Conservation (phyloP, 306 rosid genomes). For the Ormosia emarginata region DNA sequence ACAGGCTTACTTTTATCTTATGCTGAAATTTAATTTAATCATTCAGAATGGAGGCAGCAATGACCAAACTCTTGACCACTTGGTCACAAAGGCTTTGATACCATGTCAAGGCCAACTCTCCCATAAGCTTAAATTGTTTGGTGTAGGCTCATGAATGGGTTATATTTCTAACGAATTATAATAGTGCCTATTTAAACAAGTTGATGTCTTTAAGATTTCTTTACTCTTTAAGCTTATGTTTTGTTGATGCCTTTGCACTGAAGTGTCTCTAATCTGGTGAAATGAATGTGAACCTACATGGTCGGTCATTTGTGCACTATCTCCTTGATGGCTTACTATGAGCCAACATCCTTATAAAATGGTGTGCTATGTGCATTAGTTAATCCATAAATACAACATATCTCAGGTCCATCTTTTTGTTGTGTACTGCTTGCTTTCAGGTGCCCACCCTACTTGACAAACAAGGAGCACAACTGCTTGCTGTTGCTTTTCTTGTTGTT, state of each 20-base stretch:
- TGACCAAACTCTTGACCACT: neutral
- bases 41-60: neutral
- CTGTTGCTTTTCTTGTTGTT: conserved; percentile 87
- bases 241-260: conserved; percentile 4
- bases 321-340: neutral
- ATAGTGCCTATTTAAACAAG: neutral
- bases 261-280: neutral
- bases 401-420: conserved; percentile 6
- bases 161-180: neutral
- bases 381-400: neutral
- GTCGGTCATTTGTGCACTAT: neutral
- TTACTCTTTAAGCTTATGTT: neutral
- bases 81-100: neutral
- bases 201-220: neutral
- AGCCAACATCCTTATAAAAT: neutral
- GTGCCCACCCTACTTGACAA: conserved; percentile 85
- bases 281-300: conserved; percentile 10
- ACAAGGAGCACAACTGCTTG: conserved; percentile 93
- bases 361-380: neutral
- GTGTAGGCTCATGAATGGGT: neutral
- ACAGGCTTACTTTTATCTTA: neutral
- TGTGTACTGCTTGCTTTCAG: conserved; percentile 42
- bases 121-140: neutral
- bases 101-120: neutral
- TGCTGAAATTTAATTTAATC: neutral